Conservation (phyloP, 2,329 filamentous ascomycete species). For the Microdochium trichocladiopsis region DNA sequence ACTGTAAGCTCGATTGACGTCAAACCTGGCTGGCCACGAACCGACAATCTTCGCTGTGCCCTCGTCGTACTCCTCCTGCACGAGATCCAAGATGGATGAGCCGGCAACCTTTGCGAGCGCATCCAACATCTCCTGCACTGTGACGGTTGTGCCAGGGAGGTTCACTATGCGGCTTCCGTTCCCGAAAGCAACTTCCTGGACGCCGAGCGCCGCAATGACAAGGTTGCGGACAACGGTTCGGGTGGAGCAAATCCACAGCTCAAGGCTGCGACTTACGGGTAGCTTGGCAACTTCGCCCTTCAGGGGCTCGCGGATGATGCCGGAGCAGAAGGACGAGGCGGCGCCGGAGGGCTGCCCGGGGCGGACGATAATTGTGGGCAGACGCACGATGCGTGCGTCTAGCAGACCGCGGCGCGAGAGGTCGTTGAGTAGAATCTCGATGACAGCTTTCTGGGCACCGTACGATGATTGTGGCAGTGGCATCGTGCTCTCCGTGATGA, state of each 20-base stretch:
- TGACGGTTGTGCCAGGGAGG: conserved; percentile 43
- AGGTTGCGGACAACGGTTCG: conserved; percentile 37
- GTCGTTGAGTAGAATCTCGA: conserved; percentile 51
- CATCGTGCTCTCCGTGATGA: conserved; percentile 31
- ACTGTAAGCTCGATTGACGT: conserved; percentile 40
- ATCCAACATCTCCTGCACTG: conserved; percentile 44
- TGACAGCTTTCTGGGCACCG: conserved; percentile 55
- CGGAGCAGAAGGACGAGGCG: conserved; percentile 52
- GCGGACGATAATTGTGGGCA: conserved; percentile 54
- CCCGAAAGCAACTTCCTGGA: conserved; percentile 27
- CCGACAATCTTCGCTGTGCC: conserved; percentile 41
- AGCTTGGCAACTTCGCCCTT: conserved; percentile 37
- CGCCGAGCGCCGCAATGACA: conserved; percentile 28
- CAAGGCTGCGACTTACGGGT: conserved; percentile 31
- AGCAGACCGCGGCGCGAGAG: conserved; percentile 43
- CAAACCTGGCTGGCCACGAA: conserved; percentile 46
- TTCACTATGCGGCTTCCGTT: conserved; percentile 39
- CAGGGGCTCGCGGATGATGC: conserved; percentile 55
- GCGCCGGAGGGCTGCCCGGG: conserved; percentile 54
- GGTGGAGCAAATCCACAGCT: conserved; percentile 40
- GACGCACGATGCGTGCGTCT: conserved; percentile 47
- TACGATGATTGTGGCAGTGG: conserved; percentile 52
- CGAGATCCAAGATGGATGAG: conserved; percentile 29
- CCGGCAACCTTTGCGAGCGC: conserved; percentile 42
- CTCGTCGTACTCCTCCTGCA: conserved; percentile 40